These are phyloP conservation scores for Fusarium mexicanum DNA, from an alignment of 2,329 filamentous ascomycete species.

Conservation along the genomic window DNA sequence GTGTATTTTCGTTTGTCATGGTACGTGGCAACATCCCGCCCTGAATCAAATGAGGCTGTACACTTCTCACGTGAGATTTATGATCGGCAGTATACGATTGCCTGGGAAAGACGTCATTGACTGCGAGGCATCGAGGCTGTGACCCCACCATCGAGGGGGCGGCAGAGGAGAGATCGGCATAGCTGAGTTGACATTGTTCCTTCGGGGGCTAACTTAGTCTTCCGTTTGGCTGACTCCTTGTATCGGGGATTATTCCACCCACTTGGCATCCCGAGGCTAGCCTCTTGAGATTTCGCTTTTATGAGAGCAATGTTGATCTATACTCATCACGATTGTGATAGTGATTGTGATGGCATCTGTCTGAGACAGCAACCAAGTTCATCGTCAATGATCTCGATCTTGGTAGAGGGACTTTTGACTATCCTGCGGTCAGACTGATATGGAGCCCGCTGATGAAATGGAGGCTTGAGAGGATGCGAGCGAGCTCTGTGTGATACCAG, in stretches of 20 bases:
- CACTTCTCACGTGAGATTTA: background rate
- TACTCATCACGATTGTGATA: rapidly evolving
- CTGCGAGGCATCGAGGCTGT: background rate
- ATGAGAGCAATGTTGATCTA: background rate
- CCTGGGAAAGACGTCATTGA: background rate
- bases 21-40: background rate
- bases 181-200: background rate
- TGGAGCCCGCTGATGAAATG: too few relatives aligned
- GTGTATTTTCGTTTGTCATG: background rate
- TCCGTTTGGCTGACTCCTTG: background rate
- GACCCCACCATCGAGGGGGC: background rate
- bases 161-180: background rate
- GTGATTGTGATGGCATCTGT: background rate
- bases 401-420: background rate
- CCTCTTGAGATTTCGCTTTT: rapidly evolving
- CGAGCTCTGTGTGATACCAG: rapidly evolving
- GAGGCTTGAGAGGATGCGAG: rapidly evolving
- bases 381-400: background rate
- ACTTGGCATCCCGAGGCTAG: background rate
- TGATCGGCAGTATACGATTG: background rate
- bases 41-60: background rate
- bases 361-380: rapidly evolving
- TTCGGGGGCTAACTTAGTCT: background rate
- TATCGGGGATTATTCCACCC: background rate
- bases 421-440: rapidly evolving